These are phyloP conservation scores for Aureobasidium sp. DNA, from an alignment of 2,329 filamentous ascomycete genomes.

Conservation along the genomic window DNA sequence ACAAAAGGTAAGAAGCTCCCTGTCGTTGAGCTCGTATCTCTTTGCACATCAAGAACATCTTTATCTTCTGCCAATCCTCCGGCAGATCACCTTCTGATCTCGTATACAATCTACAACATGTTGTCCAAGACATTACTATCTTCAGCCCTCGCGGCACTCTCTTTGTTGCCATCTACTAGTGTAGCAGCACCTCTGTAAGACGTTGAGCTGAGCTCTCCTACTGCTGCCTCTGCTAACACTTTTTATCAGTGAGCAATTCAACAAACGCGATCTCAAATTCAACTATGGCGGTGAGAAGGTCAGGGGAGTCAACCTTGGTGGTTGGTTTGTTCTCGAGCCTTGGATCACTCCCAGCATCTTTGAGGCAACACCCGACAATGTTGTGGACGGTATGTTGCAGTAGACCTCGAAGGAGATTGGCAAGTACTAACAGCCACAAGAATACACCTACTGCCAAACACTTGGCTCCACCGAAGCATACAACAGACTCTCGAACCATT, in stretches of 20 bases:
- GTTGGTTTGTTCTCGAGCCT: conserved; percentile 58
- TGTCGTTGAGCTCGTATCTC: background rate
- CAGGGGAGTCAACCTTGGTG: conserved; percentile 59
- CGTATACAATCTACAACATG: conserved; percentile 6
- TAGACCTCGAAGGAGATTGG: conserved; percentile 16
- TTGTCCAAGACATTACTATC: conserved; percentile 10
- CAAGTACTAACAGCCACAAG: conserved; percentile 11
- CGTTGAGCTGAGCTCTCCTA: too few species aligned
- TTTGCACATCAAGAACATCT: conserved; percentile 8
- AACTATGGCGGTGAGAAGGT: conserved; percentile 50
- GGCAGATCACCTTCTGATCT: background rate
- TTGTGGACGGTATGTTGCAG: conserved; percentile 44
- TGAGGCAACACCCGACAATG: conserved; percentile 38
- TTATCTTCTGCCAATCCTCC: background rate
- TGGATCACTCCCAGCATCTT: conserved; percentile 55
- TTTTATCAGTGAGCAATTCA: background rate
- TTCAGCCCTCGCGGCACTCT: conserved; percentile 13
- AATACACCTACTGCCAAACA: conserved; percentile 47
- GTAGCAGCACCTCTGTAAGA: conserved; percentile 13
- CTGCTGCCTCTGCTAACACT: background rate
- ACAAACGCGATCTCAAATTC: conserved; percentile 36
- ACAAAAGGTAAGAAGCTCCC: background rate
- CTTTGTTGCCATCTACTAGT: conserved; percentile 1
- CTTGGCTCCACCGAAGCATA: conserved; percentile 45
- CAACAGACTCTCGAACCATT: conserved; percentile 47